Evolutionary conservation across 2,329 filamentous ascomycete species (phyloP).

Genomic region (Fusarium pseudograminearum): DNA sequence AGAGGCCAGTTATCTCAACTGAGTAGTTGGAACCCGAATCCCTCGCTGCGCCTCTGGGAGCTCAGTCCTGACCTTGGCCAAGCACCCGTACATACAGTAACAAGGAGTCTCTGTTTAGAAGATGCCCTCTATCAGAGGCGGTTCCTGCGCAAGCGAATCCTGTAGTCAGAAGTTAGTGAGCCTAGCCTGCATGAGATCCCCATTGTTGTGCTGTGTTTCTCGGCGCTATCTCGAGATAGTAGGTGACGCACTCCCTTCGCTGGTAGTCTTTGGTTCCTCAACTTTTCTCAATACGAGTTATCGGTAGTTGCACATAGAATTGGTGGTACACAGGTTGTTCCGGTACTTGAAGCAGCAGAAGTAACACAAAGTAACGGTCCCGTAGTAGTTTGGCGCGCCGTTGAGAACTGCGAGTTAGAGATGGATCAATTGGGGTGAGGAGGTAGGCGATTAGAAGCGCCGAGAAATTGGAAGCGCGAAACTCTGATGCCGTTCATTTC

Average conservation of each 20-base stretch:
- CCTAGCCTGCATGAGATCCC: conserved; percentile 31
- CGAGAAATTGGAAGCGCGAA: conserved; percentile 39
- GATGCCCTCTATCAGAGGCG: conserved; percentile 8
- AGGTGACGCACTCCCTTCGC: neutral
- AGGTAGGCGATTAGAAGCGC: conserved; percentile 22
- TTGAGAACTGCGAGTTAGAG: conserved; percentile 27
- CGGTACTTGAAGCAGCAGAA: conserved; percentile 34
- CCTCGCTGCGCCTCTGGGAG: conserved; percentile 5
- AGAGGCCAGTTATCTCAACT: conserved; percentile 8
- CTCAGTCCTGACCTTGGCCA: neutral
- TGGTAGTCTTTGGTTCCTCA: conserved; percentile 37
- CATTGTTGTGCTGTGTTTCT: conserved; percentile 21
- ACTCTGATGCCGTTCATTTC: conserved; percentile 36
- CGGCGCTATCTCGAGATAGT: conserved; percentile 15
- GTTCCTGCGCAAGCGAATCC: conserved; percentile 42
- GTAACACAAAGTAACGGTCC: conserved; percentile 38
- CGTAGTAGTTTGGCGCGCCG: conserved; percentile 37
- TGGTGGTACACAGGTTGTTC: conserved; percentile 36
- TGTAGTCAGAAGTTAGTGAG: conserved; percentile 40
- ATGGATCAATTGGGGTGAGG: conserved; percentile 19
- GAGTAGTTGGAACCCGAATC: neutral
- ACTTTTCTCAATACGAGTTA: conserved; percentile 41
- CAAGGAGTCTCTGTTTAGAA: neutral
- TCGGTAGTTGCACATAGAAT: conserved; percentile 42
- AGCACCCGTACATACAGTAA: neutral